Base-by-base conservation (phyloP, 768 basidiomycete species). In the Leccinum disarticulatum region DNA sequence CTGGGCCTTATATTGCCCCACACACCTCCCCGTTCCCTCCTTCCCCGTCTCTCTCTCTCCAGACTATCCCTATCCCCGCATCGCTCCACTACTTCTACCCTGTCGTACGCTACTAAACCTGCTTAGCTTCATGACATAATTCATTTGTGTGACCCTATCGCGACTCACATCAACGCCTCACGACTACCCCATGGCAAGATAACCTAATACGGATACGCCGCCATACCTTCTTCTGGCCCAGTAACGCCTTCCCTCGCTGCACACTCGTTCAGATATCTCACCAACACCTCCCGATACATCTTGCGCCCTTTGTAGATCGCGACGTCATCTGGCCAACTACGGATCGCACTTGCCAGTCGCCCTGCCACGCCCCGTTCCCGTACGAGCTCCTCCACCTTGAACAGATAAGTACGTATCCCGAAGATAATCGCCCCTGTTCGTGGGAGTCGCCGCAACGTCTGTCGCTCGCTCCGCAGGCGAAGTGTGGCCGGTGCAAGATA, bases 281-380 rank as follows among this genome's bases (percentile, higher is more conserved):
- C 6, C 2, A 70, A 36, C 3, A 61, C 27, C 0, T 64, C 64
- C 33, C 56, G 43, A 35, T 73, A 66, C 71, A 71, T 71, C 47
- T 64, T 61, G 19, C 70, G 61, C 35, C 69, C 67, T 30, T 69
- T 69, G 55, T 73, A 73, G 9, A 56, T 22, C 2, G 52, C 79
- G 11, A 90, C 83, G 61, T 87, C 86, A 19, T 76, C 77, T 6
- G 85, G 83, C 87, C 88, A 90, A 62, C 83, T 83, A 59, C 82
- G 73, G 54, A 90, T 73, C 6, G 87, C 86, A 52, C 81, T 82
- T 14, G 83, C 87, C 67, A 91, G 72, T 54, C 88, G 75, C 33
- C 80, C 84, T 0, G 87, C 80, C 11, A 87, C 81, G 0, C 84
- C 87, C 8, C 74, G 74, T 69, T 90, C 90, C 55, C 73, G 65